Percentiles rank a stretch among this genome's conserved stretches.
These are phyloP conservation scores for Debaryomyces nepalensis DNA, from an alignment of 1,139 yeast genomes.

Conservation along the genomic window DNA sequence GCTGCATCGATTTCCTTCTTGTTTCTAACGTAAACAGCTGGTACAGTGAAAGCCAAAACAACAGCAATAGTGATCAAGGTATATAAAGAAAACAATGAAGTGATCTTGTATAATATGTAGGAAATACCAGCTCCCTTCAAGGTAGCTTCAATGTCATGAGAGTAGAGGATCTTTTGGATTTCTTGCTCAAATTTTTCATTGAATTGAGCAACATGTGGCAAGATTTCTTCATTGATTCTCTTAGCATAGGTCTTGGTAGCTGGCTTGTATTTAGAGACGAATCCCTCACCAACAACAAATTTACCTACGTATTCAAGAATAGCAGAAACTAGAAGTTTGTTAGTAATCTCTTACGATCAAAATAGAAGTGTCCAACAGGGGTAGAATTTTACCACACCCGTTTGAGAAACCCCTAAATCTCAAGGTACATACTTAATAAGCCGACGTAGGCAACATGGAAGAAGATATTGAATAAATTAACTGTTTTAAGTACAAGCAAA, in stretches of 20 bases:
- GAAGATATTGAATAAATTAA: conserved; percentile 70
- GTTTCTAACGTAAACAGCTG: conserved; percentile 73
- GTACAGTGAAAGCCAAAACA: conserved; percentile 71
- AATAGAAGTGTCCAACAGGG: not conserved
- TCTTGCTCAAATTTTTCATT: conserved; percentile 50
- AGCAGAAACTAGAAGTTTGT: conserved; percentile 52
- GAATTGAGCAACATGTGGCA: conserved; percentile 50
- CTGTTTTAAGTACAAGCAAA: conserved; percentile 67
- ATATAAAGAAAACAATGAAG: conserved; percentile 78
- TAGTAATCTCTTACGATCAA: conserved; percentile 19
- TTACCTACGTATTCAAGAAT: conserved; percentile 72
- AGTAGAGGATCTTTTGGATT: conserved; percentile 63
- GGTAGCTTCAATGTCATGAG: conserved; percentile 70
- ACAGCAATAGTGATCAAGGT: conserved; percentile 62
- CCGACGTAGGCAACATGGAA: conserved; percentile 57
- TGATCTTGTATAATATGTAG: conserved; percentile 70
- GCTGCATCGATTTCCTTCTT: conserved; percentile 82
- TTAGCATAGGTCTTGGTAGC: conserved; percentile 41
- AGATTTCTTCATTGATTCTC: conserved; percentile 43
- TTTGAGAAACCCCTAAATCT: too few species aligned
- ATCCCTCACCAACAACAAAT: conserved; percentile 69
- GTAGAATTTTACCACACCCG: not conserved
- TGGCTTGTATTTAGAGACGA: conserved; percentile 70
- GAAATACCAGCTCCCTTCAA: conserved; percentile 71
- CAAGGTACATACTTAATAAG: conserved; percentile 46